Base-by-base conservation (phyloP, 495 filamentous ascomycete species). In the Chaetomium fimeti region DNA sequence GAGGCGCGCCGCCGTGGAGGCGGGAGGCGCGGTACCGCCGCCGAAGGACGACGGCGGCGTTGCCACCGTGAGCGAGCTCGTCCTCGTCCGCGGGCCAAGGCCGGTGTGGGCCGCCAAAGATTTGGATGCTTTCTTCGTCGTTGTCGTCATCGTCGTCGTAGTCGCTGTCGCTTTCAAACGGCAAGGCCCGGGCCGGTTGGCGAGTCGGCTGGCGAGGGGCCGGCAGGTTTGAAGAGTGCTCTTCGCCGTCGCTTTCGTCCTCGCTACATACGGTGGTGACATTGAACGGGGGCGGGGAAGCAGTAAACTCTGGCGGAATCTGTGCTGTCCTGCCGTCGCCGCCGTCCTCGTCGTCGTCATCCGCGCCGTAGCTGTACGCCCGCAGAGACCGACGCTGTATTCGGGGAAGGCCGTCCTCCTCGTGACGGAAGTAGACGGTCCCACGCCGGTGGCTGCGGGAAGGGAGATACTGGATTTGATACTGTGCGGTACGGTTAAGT, bases 381-480 rank as follows among this genome's bases (percentile, higher is more conserved):
- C 60, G 36, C 20, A 51, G 7, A 2, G 27, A 22, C 13, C 56
- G 62, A 8, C 56, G 29, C 13, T 61, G 61, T 13, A 60, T 2
- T 8, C 65, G 36, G 6, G 60, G 45, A 2, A 59, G 73, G 38
- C 79, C 78, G 60, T 79, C 76, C 1, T 81, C 77, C 29, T 81
- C 72, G 52, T 83, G 78, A 12, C 80, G 74, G 28, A 82, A 55
- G 22, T 81, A 78, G 11, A 77, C 64, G 67, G 66, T 74, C 75
- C 73, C 55, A 27, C 68, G 61, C 22, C 69, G 66, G 42, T 60
- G 54, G 54, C 58, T 45, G 18, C 60, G 70, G 49, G 75, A 57
- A 63, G 72, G 76, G 8, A 75, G 72, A 64, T 91, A 92, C 64
- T 88, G 85, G 25, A 94, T 88, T 62, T 91, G 85, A 68, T 93